Evolutionary conservation across 2,329 filamentous ascomycete genomes (phyloP).

Genomic region (Sarocladiaceae sp.): DNA sequence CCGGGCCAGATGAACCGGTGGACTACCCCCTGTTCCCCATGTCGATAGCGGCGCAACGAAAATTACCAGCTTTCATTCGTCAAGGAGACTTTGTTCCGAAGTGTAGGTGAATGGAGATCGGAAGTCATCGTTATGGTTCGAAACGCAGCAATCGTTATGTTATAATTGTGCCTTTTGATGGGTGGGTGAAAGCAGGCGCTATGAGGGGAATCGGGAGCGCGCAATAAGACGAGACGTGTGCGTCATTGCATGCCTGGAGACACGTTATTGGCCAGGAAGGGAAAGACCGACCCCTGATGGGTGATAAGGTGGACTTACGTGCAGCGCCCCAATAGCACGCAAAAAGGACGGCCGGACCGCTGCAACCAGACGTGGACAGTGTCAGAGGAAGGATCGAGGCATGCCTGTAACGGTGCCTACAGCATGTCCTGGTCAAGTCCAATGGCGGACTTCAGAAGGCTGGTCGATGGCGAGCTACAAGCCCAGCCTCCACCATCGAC

Average conservation of each 20-base stretch:
- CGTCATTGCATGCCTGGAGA: constrained; percentile 5
- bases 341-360: too few species aligned
- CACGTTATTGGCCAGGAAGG: neutral
- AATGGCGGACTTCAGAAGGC: neutral
- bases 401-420: neutral
- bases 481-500: constrained; percentile 2
- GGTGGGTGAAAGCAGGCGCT: neutral
- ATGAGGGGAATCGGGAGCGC: neutral
- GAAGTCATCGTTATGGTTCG: too few species aligned
- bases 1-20: constrained; percentile 2
- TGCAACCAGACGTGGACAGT: too few species aligned
- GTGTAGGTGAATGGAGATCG: too few species aligned
- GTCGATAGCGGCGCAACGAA: neutral
- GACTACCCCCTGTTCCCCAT: neutral
- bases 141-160: too few species aligned
- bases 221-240: neutral
- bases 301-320: neutral
- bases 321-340: neutral
- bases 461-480: neutral
- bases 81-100: constrained; percentile 6
- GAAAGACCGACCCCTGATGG: neutral
- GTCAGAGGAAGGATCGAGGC: too few species aligned
- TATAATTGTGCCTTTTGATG: neutral
- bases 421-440: neutral
- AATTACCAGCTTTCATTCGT: too few species aligned